Percentiles rank a stretch among this genome's conserved stretches.
These are phyloP conservation scores for Leptographium wingfieldii DNA, from an alignment of 2,329 filamentous ascomycete genomes.

Conservation along the genomic window DNA sequence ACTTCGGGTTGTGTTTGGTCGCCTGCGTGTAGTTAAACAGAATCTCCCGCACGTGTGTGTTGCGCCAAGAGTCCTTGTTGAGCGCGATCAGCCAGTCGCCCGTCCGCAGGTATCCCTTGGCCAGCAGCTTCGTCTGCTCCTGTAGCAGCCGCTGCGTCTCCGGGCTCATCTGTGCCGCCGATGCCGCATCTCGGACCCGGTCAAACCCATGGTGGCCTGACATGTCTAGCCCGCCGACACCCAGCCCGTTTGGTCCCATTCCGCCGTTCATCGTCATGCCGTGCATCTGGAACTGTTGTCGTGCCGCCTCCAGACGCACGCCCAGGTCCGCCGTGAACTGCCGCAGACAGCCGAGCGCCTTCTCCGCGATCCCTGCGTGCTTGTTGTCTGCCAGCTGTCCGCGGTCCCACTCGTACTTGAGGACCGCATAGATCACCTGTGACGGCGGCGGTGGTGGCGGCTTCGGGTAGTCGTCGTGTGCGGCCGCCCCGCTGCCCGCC, in stretches of 20 bases:
- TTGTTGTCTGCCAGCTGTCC: conserved; percentile 46
- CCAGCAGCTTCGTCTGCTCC: conserved; percentile 60
- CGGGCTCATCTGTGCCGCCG: conserved; percentile 25
- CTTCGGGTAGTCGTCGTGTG: conserved; percentile 8
- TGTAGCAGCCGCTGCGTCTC: conserved; percentile 40
- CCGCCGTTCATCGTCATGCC: conserved; percentile 25
- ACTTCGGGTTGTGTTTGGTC: conserved; percentile 84
- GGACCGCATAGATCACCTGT: conserved; percentile 86
- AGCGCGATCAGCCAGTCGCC: conserved; percentile 89
- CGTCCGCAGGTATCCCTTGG: conserved; percentile 91
- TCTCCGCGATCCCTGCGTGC: conserved; percentile 34
- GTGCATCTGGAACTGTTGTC: conserved; percentile 35
- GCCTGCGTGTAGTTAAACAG: conserved; percentile 83
- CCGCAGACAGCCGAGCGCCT: conserved; percentile 45
- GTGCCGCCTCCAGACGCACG: conserved; percentile 39
- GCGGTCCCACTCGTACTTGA: conserved; percentile 93
- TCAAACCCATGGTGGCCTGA: conserved; percentile 37
- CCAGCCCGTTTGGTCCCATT: conserved; percentile 12
- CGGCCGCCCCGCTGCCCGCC: background rate
- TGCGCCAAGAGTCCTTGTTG: conserved; percentile 80
- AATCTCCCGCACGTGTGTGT: conserved; percentile 76
- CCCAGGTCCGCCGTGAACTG: conserved; percentile 49
- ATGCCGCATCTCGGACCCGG: conserved; percentile 27
- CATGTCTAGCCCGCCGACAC: conserved; percentile 20
- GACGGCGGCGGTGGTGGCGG: conserved; percentile 32